These are phyloP conservation scores for Fusarium acutatum DNA, from an alignment of 2,329 filamentous ascomycete genomes.

Conservation along the genomic window DNA sequence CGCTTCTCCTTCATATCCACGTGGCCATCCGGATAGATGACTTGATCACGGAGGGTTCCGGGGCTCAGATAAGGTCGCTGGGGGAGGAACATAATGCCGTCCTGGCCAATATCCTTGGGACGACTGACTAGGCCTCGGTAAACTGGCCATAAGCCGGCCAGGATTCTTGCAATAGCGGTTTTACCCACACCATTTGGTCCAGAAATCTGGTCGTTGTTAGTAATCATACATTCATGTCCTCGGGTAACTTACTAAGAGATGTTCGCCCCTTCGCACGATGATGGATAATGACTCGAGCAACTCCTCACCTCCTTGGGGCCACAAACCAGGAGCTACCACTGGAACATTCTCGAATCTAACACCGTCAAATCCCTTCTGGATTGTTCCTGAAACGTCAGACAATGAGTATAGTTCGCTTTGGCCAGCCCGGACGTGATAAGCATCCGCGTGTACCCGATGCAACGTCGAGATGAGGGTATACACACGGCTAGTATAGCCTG, in stretches of 20 bases:
- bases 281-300: slow-evolving; percentile 89
- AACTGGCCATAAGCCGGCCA: slow-evolving; percentile 94
- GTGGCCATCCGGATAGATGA: slow-evolving; percentile 96
- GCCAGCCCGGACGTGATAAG: slow-evolving; percentile 76
- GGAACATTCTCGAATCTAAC: slow-evolving; percentile 93
- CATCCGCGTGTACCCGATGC: slow-evolving; percentile 89
- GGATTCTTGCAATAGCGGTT: slow-evolving; percentile 84
- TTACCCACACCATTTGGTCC: slow-evolving; percentile 96
- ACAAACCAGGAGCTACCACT: slow-evolving; percentile 86
- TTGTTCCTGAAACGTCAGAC: slow-evolving; percentile 91
- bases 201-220: slow-evolving; percentile 68
- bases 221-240: background rate
- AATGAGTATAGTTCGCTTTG: slow-evolving; percentile 86
- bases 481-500: slow-evolving; percentile 94
- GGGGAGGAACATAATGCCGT: slow-evolving; percentile 98
- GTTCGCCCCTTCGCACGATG: slow-evolving; percentile 88
- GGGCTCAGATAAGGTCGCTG: slow-evolving; percentile 92
- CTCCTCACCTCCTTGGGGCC: slow-evolving; percentile 91
- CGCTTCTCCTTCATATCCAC: slow-evolving; percentile 89
- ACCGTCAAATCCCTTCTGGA: slow-evolving; percentile 94
- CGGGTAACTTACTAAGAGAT: slow-evolving; percentile 71
- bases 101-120: slow-evolving; percentile 79
- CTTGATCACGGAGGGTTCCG: slow-evolving; percentile 92
- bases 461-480: slow-evolving; percentile 96
- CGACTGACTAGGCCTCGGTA: slow-evolving; percentile 92